A percentile compares a stretch with the other conserved stretches of the same genome.
Evolutionary conservation across 306 rosid species (phyloP).

Genomic region (Ammopiptanthus mongolicus): DNA sequence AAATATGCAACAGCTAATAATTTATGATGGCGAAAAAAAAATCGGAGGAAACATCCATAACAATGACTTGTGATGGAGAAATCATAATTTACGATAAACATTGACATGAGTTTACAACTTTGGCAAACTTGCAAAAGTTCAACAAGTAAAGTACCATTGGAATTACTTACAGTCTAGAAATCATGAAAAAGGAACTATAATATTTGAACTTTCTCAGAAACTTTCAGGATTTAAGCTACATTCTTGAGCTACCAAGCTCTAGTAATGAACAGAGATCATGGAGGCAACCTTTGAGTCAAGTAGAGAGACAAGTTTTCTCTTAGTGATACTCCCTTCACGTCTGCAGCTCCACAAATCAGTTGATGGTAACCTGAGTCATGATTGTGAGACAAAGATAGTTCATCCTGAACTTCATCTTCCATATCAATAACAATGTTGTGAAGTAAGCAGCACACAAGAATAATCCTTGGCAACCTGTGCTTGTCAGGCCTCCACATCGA

Average conservation of each 20-base stretch:
- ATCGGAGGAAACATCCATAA: neutral
- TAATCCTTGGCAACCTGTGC: constrained; percentile 81
- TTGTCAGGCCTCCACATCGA: constrained; percentile 96
- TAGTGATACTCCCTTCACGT: constrained; percentile 50
- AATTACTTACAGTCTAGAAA: constrained; percentile 20
- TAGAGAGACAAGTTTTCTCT: constrained; percentile 63
- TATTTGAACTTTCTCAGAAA: neutral
- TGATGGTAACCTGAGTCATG: constrained; percentile 74
- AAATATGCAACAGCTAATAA: neutral
- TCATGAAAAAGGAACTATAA: constrained; percentile 1
- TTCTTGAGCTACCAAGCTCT: constrained; percentile 22
- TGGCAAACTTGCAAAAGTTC: constrained; percentile 6
- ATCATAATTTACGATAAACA: neutral
- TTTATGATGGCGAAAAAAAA: no score
- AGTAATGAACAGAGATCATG: constrained; percentile 24
- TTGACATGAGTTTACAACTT: constrained; percentile 8
- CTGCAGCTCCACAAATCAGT: constrained; percentile 54
- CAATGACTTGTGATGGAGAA: neutral
- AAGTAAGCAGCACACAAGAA: constrained; percentile 88
- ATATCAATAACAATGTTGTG: constrained; percentile 82
- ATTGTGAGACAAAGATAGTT: constrained; percentile 45
- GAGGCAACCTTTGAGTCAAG: constrained; percentile 42
- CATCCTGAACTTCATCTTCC: constrained; percentile 57
- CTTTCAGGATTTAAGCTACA: neutral
- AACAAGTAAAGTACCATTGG: constrained; percentile 11